phyloP scores from a whole-genome alignment of 2,329 filamentous ascomycete genomes.

The Trichophyton equinum region DNA sequence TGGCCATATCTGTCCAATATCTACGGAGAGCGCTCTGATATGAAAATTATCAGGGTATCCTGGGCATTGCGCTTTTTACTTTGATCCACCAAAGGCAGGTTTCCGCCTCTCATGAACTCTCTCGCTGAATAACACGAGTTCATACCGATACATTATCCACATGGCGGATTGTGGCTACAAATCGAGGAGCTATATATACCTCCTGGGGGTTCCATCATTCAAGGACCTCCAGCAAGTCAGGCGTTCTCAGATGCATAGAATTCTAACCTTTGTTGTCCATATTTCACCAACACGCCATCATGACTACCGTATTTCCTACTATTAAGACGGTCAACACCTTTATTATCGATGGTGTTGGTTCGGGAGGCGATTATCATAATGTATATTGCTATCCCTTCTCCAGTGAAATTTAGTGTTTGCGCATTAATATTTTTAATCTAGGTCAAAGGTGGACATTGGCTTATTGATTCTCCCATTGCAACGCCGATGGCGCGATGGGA shows the following conservation, averaged over 20 bases:
- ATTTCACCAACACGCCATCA: neutral
- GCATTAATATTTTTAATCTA: conserved; percentile 10
- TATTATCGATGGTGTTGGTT: conserved; percentile 36
- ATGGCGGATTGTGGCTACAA: neutral
- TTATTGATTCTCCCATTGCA: conserved; percentile 83
- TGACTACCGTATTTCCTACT: conserved; percentile 24
- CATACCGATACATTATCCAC: neutral
- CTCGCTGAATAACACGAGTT: neutral
- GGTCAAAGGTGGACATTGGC: conserved; percentile 50
- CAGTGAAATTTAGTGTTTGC: neutral
- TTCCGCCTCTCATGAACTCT: neutral
- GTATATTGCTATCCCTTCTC: conserved; percentile 46
- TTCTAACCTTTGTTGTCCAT: neutral
- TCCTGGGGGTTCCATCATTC: neutral
- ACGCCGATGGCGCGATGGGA: conserved; percentile 87
- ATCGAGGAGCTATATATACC: neutral
- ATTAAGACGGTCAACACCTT: conserved; percentile 37
- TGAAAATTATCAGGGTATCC: neutral
- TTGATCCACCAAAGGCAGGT: neutral
- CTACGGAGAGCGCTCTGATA: neutral
- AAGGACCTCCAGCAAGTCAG: too few species aligned
- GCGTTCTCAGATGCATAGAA: neutral
- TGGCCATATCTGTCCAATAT: neutral
- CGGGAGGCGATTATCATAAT: conserved; percentile 64
- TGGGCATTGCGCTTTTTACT: neutral